phyloP scores from a whole-genome alignment of 2,329 filamentous ascomycete species.

The Fusarium miscanthi region DNA sequence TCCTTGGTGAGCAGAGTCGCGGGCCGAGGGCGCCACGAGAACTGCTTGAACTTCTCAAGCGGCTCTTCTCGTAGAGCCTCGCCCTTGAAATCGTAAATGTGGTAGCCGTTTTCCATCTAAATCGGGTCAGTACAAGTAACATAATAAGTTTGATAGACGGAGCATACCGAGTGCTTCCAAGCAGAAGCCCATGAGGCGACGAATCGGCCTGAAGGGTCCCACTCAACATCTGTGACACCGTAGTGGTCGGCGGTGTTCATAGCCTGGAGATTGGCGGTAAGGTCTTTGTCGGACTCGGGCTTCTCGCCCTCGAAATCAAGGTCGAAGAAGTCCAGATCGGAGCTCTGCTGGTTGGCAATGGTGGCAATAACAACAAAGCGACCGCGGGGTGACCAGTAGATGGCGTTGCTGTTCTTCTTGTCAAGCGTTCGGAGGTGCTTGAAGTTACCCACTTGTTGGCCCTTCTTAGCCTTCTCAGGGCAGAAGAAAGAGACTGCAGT shows the following conservation, averaged over 20 bases:
- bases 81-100: conserved; percentile 96
- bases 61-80: conserved; percentile 89
- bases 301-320: conserved; percentile 98
- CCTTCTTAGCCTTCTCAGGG: conserved; percentile 97
- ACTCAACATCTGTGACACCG: conserved; percentile 96
- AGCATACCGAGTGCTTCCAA: conserved; percentile 92
- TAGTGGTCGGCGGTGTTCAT: conserved; percentile 97
- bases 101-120: conserved; percentile 99
- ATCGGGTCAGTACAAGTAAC: conserved; percentile 17
- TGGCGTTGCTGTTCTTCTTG: conserved; percentile 99
- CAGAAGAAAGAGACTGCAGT: conserved; percentile 96
- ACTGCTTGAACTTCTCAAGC: conserved; percentile 98
- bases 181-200: conserved; percentile 92
- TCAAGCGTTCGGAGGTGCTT: conserved; percentile 94
- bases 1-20: conserved; percentile 93
- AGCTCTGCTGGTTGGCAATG: conserved; percentile 91
- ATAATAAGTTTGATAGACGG: conserved; percentile 22
- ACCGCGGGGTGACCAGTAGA: conserved; percentile 98
- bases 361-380: conserved; percentile 96
- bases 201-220: conserved; percentile 96
- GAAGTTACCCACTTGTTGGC: conserved; percentile 85
- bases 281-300: conserved; percentile 90
- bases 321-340: conserved; percentile 97
- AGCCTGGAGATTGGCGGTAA: conserved; percentile 92
- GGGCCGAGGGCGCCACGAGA: conserved; percentile 92